phyloP scores from a whole-genome alignment of 169 alveolate genomes.

The Cyclospora cayetanensis region DNA sequence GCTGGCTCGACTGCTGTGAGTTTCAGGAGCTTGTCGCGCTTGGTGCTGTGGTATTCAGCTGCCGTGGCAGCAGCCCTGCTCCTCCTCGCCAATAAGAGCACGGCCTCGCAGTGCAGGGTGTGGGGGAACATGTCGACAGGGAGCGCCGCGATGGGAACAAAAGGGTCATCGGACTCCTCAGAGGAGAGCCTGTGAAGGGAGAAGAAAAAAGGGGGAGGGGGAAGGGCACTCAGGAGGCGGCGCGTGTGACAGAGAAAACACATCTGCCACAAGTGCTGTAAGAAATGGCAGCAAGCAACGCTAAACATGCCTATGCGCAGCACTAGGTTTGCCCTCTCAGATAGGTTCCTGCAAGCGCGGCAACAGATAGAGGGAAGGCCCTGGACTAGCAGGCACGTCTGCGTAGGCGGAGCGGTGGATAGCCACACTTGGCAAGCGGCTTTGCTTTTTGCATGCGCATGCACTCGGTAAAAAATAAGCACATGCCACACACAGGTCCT shows the following conservation, averaged over 20 bases:
- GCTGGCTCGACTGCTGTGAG: not conserved
- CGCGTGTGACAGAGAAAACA: not conserved
- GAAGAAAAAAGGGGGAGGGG: not conserved
- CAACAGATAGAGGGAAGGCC: too few relatives aligned
- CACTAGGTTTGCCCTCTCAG: too few relatives aligned
- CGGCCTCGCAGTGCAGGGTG: slow-evolving; percentile 75
- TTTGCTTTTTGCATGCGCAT: too few relatives aligned
- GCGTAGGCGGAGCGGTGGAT: too few relatives aligned
- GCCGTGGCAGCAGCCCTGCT: not conserved
- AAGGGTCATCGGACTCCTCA: not conserved
- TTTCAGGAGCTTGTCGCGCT: not conserved
- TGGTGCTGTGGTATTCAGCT: not conserved
- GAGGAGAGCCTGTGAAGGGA: not conserved
- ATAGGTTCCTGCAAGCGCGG: too few relatives aligned
- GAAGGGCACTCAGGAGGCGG: not conserved
- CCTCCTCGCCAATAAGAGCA: slow-evolving; percentile 60
- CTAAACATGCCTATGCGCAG: too few relatives aligned
- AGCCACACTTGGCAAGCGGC: too few relatives aligned
- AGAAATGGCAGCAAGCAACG: too few relatives aligned
- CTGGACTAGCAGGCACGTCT: too few relatives aligned
- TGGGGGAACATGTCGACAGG: slow-evolving; percentile 78
- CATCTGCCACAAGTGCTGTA: too few relatives aligned
- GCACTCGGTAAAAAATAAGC: too few relatives aligned
- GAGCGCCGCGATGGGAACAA: not conserved
- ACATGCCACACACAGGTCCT: too few relatives aligned